Evolutionary conservation across 2,329 filamentous ascomycete species (phyloP).

Genomic region (Sarocladium strictum): DNA sequence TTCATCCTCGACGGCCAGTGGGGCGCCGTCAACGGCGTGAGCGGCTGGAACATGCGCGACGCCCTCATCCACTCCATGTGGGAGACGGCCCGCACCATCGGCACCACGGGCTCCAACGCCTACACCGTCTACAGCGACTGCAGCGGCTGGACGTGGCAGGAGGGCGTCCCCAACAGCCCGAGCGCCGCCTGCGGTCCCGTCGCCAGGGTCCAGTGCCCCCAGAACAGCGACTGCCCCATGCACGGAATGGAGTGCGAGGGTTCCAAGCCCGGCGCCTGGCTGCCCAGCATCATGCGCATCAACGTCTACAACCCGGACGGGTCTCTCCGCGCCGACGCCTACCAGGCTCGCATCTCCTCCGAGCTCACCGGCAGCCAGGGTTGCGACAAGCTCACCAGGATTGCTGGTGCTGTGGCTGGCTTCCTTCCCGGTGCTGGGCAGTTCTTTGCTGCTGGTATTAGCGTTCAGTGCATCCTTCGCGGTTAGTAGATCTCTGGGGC

Average conservation of each 20-base stretch:
- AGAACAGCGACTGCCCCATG: neutral
- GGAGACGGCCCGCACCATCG: neutral
- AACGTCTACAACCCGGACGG: constrained; percentile 9
- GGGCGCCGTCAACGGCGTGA: constrained; percentile 2
- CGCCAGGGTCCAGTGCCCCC: neutral
- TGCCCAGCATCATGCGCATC: neutral
- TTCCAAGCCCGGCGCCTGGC: neutral
- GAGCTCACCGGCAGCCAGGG: neutral
- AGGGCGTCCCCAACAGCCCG: neutral
- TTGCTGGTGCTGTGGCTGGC: neutral
- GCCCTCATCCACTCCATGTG: constrained; percentile 2
- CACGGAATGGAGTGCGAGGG: neutral
- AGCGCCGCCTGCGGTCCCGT: neutral
- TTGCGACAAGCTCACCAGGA: neutral
- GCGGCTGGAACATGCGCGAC: constrained; percentile 2
- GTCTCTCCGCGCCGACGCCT: neutral
- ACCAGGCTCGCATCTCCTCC: constrained; percentile 3
- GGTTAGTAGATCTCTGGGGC: too few species aligned
- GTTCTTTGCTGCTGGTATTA: neutral
- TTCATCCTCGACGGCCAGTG: constrained; percentile 6
- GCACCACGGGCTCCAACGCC: neutral
- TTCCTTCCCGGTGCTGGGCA: neutral
- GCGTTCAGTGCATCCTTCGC: neutral
- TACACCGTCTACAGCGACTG: constrained; percentile 5
- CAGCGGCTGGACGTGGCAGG: neutral